Percentiles rank a stretch among this genome's conserved stretches.
Evolutionary conservation across 2,329 filamentous ascomycete genomes (phyloP).

Genomic region (Thielaviopsis populi): DNA sequence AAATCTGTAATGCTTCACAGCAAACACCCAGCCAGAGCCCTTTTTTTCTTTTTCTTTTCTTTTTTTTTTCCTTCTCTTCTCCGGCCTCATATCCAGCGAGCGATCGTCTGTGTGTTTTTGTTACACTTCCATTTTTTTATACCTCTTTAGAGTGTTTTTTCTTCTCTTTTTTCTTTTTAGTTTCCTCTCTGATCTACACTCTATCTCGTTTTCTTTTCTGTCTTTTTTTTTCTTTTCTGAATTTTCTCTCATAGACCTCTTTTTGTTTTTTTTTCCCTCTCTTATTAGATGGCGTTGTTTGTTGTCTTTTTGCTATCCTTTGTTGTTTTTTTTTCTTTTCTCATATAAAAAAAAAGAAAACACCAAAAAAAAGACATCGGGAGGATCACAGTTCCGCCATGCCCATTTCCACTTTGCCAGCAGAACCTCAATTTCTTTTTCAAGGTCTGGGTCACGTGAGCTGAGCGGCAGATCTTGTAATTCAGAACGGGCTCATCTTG

Average conservation of each 20-base stretch:
- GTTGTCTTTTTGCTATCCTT: not conserved
- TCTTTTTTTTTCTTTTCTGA: not conserved
- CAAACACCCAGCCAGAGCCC: constrained; percentile 3
- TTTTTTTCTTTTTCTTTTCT: not conserved
- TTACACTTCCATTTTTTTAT: constrained; percentile 7
- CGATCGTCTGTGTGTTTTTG: constrained; percentile 6
- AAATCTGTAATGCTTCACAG: constrained; percentile 4
- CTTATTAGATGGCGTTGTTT: constrained; percentile 6
- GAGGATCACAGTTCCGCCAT: constrained; percentile 3
- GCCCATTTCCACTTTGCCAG: not conserved
- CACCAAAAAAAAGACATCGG: not conserved
- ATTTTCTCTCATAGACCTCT: not conserved
- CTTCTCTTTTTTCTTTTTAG: not conserved
- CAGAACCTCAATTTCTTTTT: not conserved
- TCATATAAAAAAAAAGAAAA: not conserved
- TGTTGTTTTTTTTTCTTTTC: not conserved
- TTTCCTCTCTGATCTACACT: too few species aligned
- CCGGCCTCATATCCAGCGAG: constrained; percentile 6
- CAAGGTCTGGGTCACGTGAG: not conserved
- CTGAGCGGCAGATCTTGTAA: not conserved
- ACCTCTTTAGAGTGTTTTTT: not conserved
- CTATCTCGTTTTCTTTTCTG: not conserved
- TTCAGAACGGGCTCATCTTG: not conserved
- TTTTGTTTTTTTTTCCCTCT: constrained; percentile 4
- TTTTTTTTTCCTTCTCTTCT: not conserved